phyloP scores from a whole-genome alignment of 129 eudicot species.

The Tagetes patula region DNA sequence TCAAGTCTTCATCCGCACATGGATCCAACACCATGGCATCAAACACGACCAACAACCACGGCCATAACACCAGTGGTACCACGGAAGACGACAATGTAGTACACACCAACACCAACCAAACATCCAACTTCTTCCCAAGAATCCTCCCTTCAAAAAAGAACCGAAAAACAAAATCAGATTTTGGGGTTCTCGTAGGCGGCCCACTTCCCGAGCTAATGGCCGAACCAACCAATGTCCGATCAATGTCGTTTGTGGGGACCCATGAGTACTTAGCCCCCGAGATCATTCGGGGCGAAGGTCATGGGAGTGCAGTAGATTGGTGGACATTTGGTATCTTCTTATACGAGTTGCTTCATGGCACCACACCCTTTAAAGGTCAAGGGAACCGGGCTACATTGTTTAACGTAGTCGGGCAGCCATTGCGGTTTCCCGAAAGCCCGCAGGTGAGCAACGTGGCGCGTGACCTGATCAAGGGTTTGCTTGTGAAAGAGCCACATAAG shows the following conservation, averaged over 20 bases:
- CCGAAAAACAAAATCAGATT: constrained; percentile 71
- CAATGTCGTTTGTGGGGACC: constrained; percentile 85
- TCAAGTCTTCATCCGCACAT: constrained; percentile 57
- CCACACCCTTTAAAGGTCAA: constrained; percentile 71
- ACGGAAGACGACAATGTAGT: constrained; percentile 41
- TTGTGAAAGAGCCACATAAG: constrained; percentile 77
- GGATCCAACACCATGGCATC: constrained; percentile 22
- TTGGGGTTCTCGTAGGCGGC: constrained; percentile 53
- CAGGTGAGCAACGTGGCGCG: constrained; percentile 51
- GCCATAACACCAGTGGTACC: background rate
- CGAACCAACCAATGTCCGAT: constrained; percentile 30
- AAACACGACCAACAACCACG: background rate
- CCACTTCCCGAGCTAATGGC: constrained; percentile 67
- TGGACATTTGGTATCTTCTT: constrained; percentile 82
- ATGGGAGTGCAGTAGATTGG: constrained; percentile 89
- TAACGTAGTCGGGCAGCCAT: constrained; percentile 72
- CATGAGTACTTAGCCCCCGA: constrained; percentile 31
- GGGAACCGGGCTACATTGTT: constrained; percentile 70
- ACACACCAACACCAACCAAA: constrained; percentile 42
- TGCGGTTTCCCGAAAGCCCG: constrained; percentile 64
- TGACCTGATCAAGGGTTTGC: constrained; percentile 57
- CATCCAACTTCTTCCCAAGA: constrained; percentile 61
- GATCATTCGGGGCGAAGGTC: constrained; percentile 79
- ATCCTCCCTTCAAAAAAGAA: constrained; percentile 61
- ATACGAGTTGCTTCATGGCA: constrained; percentile 69